These are phyloP conservation scores for Penicillium coffeae DNA, from an alignment of 495 filamentous ascomycete genomes.

Conservation along the genomic window DNA sequence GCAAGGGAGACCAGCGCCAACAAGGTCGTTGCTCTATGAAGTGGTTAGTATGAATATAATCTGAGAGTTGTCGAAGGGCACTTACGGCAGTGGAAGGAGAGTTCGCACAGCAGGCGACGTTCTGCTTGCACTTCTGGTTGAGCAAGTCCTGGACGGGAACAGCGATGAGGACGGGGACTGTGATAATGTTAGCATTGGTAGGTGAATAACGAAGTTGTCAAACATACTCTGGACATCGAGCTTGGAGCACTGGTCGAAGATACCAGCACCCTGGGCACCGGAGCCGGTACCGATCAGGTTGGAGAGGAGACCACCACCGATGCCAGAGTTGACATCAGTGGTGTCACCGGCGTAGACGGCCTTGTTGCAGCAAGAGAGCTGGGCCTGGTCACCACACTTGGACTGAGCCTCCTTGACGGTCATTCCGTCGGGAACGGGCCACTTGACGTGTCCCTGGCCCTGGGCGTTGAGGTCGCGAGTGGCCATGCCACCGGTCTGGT, in stretches of 20 bases:
- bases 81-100: conserved; percentile 37
- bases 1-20: conserved; percentile 48
- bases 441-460: conserved; percentile 3
- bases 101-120: conserved; percentile 48
- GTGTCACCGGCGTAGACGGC: conserved; percentile 42
- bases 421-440: conserved; percentile 33
- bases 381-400: conserved; percentile 48
- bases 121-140: conserved; percentile 51
- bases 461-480: conserved; percentile 4
- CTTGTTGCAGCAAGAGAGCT: conserved; percentile 49
- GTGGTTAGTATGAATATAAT: conserved; percentile 5
- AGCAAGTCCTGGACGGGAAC: conserved; percentile 40
- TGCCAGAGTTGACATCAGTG: conserved; percentile 26
- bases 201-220: neutral
- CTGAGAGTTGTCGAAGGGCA: neutral
- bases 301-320: conserved; percentile 24
- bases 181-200: conserved; percentile 9
- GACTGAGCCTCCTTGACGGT: conserved; percentile 45
- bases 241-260: conserved; percentile 40
- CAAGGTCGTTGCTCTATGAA: conserved; percentile 26
- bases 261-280: conserved; percentile 30
- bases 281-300: conserved; percentile 32
- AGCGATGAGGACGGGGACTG: conserved; percentile 27
- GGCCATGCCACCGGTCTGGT: neutral
- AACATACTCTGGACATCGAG: conserved; percentile 25